These are phyloP conservation scores for Viridothelium virens DNA, from an alignment of 495 filamentous ascomycete species.

Conservation along the genomic window DNA sequence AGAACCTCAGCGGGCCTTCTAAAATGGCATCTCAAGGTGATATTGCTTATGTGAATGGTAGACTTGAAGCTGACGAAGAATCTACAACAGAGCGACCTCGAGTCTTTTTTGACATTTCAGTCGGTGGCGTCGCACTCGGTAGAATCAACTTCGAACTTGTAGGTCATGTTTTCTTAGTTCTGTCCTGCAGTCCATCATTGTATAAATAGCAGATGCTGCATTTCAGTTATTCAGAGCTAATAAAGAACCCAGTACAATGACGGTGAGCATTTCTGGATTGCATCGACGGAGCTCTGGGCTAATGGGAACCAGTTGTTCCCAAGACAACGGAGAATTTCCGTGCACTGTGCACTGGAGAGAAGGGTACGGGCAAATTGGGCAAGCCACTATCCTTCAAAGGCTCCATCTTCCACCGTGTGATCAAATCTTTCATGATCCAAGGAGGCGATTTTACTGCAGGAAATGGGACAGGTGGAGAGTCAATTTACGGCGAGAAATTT, in stretches of 20 bases:
- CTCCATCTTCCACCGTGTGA: slow-evolving; percentile 89
- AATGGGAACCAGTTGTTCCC: slow-evolving; percentile 53
- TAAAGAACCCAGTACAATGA: slow-evolving; percentile 21
- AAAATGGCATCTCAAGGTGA: slow-evolving; percentile 9
- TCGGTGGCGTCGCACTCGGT: slow-evolving; percentile 19
- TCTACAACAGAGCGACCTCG: slow-evolving; percentile 16
- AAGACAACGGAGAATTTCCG: slow-evolving; percentile 97
- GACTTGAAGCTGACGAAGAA: neutral
- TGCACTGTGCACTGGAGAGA: slow-evolving; percentile 85
- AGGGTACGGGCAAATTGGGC: slow-evolving; percentile 72
- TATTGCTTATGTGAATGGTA: no score
- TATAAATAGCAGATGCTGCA: neutral
- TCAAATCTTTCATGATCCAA: slow-evolving; percentile 98
- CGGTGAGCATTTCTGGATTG: neutral
- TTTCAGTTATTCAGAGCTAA: neutral
- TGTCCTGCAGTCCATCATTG: neutral
- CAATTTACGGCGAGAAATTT: slow-evolving; percentile 97
- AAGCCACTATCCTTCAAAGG: slow-evolving; percentile 89
- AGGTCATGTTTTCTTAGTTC: neutral
- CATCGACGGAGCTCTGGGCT: neutral
- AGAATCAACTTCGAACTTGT: slow-evolving; percentile 25
- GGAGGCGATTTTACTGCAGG: slow-evolving; percentile 94
- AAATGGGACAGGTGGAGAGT: slow-evolving; percentile 91
- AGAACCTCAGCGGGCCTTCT: neutral
- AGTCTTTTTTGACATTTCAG: slow-evolving; percentile 27